phyloP scores from a whole-genome alignment of 495 filamentous ascomycete species.

The Penicillium canescens region DNA sequence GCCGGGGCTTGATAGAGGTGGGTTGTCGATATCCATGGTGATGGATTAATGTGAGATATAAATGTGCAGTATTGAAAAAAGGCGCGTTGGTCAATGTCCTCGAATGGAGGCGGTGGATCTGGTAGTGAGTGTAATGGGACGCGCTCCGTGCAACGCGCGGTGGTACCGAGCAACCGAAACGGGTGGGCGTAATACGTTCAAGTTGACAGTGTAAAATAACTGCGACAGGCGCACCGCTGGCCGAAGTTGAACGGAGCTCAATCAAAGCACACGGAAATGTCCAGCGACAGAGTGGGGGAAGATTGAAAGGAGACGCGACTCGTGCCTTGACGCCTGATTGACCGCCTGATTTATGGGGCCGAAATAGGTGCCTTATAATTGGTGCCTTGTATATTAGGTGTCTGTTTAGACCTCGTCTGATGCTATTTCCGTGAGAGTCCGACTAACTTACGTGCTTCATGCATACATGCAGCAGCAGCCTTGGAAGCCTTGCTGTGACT shows the following conservation, averaged over 20 bases:
- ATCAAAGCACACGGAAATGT: slow-evolving; percentile 1
- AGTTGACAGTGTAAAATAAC: background rate
- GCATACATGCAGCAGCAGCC: too few relatives aligned
- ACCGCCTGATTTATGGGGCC: background rate
- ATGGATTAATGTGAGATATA: background rate
- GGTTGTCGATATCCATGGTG: slow-evolving; percentile 40
- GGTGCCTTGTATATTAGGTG: background rate
- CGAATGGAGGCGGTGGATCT: background rate
- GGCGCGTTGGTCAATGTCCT: background rate
- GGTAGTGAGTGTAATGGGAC: slow-evolving; percentile 13
- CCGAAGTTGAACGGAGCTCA: background rate
- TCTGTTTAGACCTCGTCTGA: background rate
- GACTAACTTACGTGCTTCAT: too few relatives aligned
- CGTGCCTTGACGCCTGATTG: slow-evolving; percentile 10
- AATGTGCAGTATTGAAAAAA: background rate
- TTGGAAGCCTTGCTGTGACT: too few relatives aligned
- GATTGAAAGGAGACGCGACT: slow-evolving; percentile 3
- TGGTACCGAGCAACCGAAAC: slow-evolving; percentile 18
- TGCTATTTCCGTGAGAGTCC: too few relatives aligned
- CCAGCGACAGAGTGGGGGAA: slow-evolving; percentile 2
- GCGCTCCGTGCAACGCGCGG: slow-evolving; percentile 31
- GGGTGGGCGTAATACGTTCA: background rate
- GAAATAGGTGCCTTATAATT: background rate
- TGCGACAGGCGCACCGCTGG: background rate
- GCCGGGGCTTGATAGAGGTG: slow-evolving; percentile 23